Base-by-base conservation (phyloP, 106 monocot genomes). In the Acanthochlamys bracteata region DNA sequence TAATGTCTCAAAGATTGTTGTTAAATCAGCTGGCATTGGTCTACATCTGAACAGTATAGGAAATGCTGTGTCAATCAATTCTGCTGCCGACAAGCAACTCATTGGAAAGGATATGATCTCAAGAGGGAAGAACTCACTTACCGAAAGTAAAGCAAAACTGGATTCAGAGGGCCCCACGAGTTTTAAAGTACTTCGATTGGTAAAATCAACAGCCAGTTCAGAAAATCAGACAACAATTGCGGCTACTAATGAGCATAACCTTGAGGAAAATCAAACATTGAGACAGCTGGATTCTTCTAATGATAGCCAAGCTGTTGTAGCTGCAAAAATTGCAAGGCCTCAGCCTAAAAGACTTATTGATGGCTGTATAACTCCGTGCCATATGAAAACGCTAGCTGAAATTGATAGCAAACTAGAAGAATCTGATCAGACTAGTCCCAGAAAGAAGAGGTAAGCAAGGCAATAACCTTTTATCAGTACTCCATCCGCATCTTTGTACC, bases 11-110 rank as follows among this genome's bases (percentile, higher is more conserved):
- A 23, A 60, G n/a, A 43, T 52, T 19, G 75, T 24, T 63, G 72
- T 55, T 53, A 75, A 66, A 59, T 61, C 81, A 74, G 72, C 55
- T 65, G 82, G 82, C 40, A 86, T 82, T 74, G 85, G 81, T 42
- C 68, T 86, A 61, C 86, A 86, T 66, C 61, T 86, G 57, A 86
- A 86, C 53, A 78, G 72, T 45, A 33, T 82, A 60, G 82, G 68
- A 67, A 71, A 45, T 64, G n/a, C 67, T 57, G 45, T 63, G 46
- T 15, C 66, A 16, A 62, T 42, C 11, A 65, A 56, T 51, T 33
- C 46, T 39, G 25, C 52, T 22, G 14, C 24, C 25, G 70, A 69
- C 23, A 52, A 66, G 63, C 66, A 76, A 39, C 19, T 59, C 43
- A 33, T 20, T 22, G 59, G 41, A 68, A 53, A 61, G 23, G 64